Conservation (phyloP, 495 filamentous ascomycete genomes). For the Collariella sp. region DNA sequence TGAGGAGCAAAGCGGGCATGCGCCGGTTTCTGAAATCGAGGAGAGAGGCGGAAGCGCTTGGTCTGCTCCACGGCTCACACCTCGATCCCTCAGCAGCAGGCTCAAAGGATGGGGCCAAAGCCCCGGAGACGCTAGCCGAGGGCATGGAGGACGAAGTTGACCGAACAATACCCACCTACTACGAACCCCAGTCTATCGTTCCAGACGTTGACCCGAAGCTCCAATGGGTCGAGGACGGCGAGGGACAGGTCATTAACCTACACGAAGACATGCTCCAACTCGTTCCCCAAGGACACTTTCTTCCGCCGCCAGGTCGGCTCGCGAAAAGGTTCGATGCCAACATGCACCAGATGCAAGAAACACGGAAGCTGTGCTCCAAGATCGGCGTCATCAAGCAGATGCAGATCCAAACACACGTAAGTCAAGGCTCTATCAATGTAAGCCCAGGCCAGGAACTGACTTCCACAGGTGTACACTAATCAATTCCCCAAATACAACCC, state of each 20-base stretch:
- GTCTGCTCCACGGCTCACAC: constrained; percentile 21
- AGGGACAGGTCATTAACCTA: constrained; percentile 78
- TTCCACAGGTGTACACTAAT: constrained; percentile 78
- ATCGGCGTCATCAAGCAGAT: constrained; percentile 98
- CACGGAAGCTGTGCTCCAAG: constrained; percentile 89
- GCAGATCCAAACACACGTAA: constrained; percentile 93
- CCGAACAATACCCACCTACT: constrained; percentile 79
- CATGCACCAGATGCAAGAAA: constrained; percentile 93
- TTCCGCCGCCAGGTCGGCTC: constrained; percentile 64
- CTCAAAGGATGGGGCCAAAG: constrained; percentile 35
- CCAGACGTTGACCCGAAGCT: constrained; percentile 71
- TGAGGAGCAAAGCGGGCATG: constrained; percentile 59
- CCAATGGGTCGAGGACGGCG: constrained; percentile 77
- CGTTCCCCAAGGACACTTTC: constrained; percentile 65
- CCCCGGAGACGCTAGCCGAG: constrained; percentile 71
- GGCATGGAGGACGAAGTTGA: constrained; percentile 84
- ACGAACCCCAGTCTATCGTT: constrained; percentile 75
- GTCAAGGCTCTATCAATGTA: constrained; percentile 9
- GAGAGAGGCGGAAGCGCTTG: constrained; percentile 49
- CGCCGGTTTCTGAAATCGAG: constrained; percentile 69
- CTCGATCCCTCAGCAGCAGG: constrained; percentile 40
- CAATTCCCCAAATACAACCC: constrained; percentile 97
- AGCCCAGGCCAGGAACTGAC: constrained; percentile 2
- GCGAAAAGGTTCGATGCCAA: constrained; percentile 80
- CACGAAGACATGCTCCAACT: constrained; percentile 72